Evolutionary conservation across 106 monocot species (phyloP).

Genomic region (Platanthera zijinensis): DNA sequence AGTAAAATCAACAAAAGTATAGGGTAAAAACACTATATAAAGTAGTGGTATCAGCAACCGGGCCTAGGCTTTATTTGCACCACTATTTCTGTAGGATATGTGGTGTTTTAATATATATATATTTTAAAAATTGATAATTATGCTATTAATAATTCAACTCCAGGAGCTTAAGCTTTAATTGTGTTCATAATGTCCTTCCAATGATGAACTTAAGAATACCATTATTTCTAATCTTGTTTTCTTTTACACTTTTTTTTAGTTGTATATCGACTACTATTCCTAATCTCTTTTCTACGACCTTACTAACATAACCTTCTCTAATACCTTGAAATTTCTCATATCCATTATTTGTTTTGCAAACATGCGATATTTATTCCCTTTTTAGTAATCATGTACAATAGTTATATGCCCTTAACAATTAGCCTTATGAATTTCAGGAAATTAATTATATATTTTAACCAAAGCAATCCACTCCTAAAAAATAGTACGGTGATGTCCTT

Average conservation of each 20-base stretch:
- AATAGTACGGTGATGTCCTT: background rate
- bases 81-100: background rate
- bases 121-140: background rate
- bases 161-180: background rate
- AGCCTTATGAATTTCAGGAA: background rate
- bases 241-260: background rate
- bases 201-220: background rate
- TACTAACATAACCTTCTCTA: background rate
- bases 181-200: background rate
- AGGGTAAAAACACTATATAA: no score
- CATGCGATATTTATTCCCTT: background rate
- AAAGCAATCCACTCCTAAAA: background rate
- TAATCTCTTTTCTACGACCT: background rate
- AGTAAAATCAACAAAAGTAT: no score
- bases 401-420: background rate
- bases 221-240: background rate
- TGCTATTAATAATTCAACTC: background rate
- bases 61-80: no score
- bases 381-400: background rate
- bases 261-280: background rate
- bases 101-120: background rate
- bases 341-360: background rate
- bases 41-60: no score
- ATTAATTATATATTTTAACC: background rate
- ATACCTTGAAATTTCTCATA: background rate